These are phyloP conservation scores for Magnolia officinalis DNA, from an alignment of 164 flowering plant species.

Conservation along the genomic window DNA sequence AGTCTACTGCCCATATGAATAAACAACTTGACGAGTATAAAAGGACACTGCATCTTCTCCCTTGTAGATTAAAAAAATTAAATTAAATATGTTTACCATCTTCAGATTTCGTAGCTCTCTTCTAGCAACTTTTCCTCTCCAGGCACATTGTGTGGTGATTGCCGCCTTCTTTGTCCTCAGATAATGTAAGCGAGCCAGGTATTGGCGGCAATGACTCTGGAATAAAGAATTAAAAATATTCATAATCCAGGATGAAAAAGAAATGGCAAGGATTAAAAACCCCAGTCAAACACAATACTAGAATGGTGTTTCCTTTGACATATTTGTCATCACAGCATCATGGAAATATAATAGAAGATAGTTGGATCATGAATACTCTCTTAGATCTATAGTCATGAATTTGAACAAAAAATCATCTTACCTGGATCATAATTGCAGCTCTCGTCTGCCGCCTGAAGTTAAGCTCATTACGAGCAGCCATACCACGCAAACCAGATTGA, in stretches of 20 bases:
- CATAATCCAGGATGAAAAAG: background rate
- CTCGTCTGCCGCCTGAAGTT: conserved; percentile 71
- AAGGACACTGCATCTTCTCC: no score
- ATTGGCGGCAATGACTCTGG: conserved; percentile 76
- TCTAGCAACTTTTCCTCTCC: conserved; percentile 91
- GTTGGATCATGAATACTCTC: no score
- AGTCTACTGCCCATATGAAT: no score
- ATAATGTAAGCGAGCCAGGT: conserved; percentile 57
- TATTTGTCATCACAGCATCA: background rate
- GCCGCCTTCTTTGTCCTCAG: conserved; percentile 71
- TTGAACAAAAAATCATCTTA: conserved; percentile 8
- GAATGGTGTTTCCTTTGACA: background rate
- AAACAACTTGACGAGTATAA: no score
- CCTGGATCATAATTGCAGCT: conserved; percentile 90
- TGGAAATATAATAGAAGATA: background rate
- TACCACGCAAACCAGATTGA: conserved; percentile 88
- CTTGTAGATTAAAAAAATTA: no score
- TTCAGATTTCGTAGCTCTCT: conserved; percentile 83
- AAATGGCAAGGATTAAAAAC: background rate
- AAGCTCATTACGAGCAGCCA: conserved; percentile 87
- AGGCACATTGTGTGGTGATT: conserved; percentile 83
- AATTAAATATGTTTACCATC: conserved; percentile 50
- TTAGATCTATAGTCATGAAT: background rate
- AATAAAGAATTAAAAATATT: background rate
- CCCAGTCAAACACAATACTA: background rate